Percentiles rank a stretch among this genome's conserved stretches.
Conservation (phyloP, 352 stramenopile species). For the Phytophthora pistaciae region DNA sequence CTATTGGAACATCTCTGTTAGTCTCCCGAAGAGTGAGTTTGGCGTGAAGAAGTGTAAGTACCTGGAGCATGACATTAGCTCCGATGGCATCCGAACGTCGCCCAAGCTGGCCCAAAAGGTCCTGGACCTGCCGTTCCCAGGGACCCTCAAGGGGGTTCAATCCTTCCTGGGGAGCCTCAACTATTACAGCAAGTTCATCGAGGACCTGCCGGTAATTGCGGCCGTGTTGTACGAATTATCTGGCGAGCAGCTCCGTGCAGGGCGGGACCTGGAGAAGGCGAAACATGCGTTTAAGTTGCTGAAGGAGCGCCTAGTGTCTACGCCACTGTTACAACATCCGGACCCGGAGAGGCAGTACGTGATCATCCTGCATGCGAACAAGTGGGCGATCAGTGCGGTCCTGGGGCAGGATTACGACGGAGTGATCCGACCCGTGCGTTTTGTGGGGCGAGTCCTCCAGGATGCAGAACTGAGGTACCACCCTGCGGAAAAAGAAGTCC, state of each 20-base stretch:
- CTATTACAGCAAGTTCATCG: slow-evolving; percentile 42
- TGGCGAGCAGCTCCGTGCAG: slow-evolving; percentile 14
- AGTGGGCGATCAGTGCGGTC: slow-evolving; percentile 34
- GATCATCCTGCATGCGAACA: slow-evolving; percentile 31
- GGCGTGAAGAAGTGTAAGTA: slow-evolving; percentile 15
- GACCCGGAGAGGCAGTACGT: slow-evolving; percentile 22
- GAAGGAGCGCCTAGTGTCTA: slow-evolving; percentile 31
- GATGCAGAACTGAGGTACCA: slow-evolving; percentile 9
- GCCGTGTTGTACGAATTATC: slow-evolving; percentile 7
- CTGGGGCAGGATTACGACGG: slow-evolving; percentile 41
- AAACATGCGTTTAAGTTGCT: slow-evolving; percentile 32
- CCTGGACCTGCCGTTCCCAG: slow-evolving; percentile 13
- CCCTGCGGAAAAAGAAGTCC: slow-evolving; percentile 6
- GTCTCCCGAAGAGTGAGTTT: slow-evolving; percentile 34
- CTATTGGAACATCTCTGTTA: slow-evolving; percentile 35
- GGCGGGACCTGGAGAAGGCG: slow-evolving; percentile 24
- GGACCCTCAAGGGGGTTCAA: slow-evolving; percentile 11
- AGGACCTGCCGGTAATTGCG: slow-evolving; percentile 18
- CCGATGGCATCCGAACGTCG: slow-evolving; percentile 11
- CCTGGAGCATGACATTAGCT: slow-evolving; percentile 17
- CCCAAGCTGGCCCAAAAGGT: slow-evolving; percentile 14
- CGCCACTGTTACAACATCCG: slow-evolving; percentile 21
- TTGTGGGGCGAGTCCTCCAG: slow-evolving; percentile 17
- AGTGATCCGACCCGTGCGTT: slow-evolving; percentile 26
- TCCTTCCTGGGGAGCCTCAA: slow-evolving; percentile 15